phyloP scores from a whole-genome alignment of 2,329 filamentous ascomycete species.

The Juglanconis oblonga region DNA sequence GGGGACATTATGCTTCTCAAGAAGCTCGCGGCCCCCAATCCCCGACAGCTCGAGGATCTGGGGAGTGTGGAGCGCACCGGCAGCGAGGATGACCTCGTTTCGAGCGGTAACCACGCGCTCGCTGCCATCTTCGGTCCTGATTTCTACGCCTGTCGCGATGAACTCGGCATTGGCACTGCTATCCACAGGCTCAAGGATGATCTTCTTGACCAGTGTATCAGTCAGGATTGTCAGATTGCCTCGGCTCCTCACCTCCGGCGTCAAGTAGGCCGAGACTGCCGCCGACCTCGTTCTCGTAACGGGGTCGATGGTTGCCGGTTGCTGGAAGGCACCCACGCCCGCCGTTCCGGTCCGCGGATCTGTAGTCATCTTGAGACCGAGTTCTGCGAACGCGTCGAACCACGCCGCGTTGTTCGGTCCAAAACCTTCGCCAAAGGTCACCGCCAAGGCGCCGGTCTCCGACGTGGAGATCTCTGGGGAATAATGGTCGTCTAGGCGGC shows the following conservation, averaged over 20 bases:
- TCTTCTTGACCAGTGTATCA: constrained; percentile 23
- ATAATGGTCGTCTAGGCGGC: neutral
- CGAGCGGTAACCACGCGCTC: constrained; percentile 13
- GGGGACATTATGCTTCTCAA: constrained; percentile 21
- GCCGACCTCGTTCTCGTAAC: constrained; percentile 12
- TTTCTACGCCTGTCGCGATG: constrained; percentile 22
- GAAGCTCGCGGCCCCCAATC: constrained; percentile 31
- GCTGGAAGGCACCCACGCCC: constrained; percentile 6
- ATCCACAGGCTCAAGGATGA: constrained; percentile 16
- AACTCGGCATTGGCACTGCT: neutral
- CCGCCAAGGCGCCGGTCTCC: constrained; percentile 32
- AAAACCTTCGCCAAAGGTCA: constrained; percentile 34
- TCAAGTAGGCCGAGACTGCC: constrained; percentile 14
- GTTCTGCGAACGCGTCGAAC: constrained; percentile 32
- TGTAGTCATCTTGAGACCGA: constrained; percentile 2
- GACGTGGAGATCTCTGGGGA: constrained; percentile 13
- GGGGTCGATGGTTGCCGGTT: constrained; percentile 14
- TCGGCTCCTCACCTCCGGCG: constrained; percentile 6
- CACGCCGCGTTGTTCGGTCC: constrained; percentile 32
- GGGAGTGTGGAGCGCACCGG: constrained; percentile 28
- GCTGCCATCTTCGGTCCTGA: constrained; percentile 19
- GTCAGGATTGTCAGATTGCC: constrained; percentile 18
- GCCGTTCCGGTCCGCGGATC: constrained; percentile 10
- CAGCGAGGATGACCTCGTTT: constrained; percentile 29
- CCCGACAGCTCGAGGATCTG: constrained; percentile 21